Base-by-base conservation (phyloP, 345 rosid genomes). In the Syzygium grande region DNA sequence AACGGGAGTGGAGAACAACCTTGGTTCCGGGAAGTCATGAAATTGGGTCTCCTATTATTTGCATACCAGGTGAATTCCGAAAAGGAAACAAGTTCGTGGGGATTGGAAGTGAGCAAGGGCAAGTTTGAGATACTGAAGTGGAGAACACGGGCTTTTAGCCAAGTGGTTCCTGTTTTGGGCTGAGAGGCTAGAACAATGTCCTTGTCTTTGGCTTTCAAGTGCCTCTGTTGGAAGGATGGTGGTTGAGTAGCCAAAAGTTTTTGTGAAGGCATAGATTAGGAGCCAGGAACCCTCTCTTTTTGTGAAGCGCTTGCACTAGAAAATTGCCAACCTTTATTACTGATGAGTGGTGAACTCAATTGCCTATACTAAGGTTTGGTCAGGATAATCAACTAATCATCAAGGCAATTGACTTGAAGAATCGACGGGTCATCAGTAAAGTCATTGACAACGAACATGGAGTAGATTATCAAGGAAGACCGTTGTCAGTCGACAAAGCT, bases 131-230 rank as follows among this genome's bases (percentile, higher is more conserved):
- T 43, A 0, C 85, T n/a, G 53, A 29, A 84, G 2, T 16, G 34
- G 90, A 43, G 49, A 88, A 89, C 1, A 51, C 25, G 53, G 17
- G 92, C 91, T 53, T 92, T 89, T 7, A 90, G 83, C 93, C 93
- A 90, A 1, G 93, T 87, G 5, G 90, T 91, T 41, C 92, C 89
- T 9, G 91, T 86, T 55, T 92, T 92, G 5, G 92, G 91, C 5
- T 61, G 11, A 22, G 90, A 54, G n/a, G 87, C 88, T 2, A 92
- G 5, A 23, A 89, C 15, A 38, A 91, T 87, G 83, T 92, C 92
- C 9, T 51, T 65, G 49, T 87, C 87, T 23, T 3, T 68, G 6
- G 90, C 89, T 51, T 46, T 59, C 73, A 91, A 92, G 41, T 91
- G 88, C 3, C 41, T 87, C 5, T 89, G 89, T 53, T 3, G 84